Conservation (phyloP, 2,329 filamentous ascomycete species). For the Pseudohalonectria lignicola region DNA sequence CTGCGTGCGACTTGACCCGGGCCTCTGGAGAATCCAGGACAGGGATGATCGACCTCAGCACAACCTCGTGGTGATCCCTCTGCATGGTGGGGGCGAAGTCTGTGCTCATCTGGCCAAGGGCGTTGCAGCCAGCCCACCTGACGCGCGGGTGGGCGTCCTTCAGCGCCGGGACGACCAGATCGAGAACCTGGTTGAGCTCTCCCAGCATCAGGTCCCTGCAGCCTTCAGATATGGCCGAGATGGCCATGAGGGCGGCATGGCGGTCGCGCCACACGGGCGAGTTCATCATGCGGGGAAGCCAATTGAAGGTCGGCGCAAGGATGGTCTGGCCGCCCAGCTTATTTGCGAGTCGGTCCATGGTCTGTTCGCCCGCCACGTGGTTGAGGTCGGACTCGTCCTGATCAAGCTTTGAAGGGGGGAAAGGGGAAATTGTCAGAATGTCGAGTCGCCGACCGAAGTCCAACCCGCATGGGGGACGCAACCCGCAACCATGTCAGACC, state of each 20-base stretch:
- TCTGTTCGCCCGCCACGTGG: constrained; percentile 95
- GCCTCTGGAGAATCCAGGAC: constrained; percentile 84
- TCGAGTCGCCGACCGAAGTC: neutral
- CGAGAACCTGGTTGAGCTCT: constrained; percentile 86
- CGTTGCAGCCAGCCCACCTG: constrained; percentile 95
- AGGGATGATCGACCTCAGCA: constrained; percentile 84
- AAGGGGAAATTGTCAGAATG: constrained; percentile 16
- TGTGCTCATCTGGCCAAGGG: constrained; percentile 98
- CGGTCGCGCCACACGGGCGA: constrained; percentile 91
- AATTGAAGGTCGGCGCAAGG: constrained; percentile 85
- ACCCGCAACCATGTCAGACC: neutral
- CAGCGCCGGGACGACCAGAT: constrained; percentile 86
- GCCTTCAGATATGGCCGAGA: constrained; percentile 95
- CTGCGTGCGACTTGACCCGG: constrained; percentile 91
- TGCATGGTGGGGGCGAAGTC: constrained; percentile 99
- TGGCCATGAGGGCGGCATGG: constrained; percentile 95
- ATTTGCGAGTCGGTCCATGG: constrained; percentile 95
- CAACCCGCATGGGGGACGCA: neutral
- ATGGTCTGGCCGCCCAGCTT: constrained; percentile 93
- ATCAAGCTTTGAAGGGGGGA: too few species aligned
- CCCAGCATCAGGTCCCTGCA: constrained; percentile 93
- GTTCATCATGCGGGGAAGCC: constrained; percentile 96
- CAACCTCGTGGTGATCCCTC: constrained; percentile 79
- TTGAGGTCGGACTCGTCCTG: constrained; percentile 94
- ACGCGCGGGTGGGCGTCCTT: constrained; percentile 87